A percentile compares a stretch with the other conserved stretches of the same genome.
phyloP scores from a whole-genome alignment of 2,329 filamentous ascomycete genomes.

The Chaetomium globosum region DNA sequence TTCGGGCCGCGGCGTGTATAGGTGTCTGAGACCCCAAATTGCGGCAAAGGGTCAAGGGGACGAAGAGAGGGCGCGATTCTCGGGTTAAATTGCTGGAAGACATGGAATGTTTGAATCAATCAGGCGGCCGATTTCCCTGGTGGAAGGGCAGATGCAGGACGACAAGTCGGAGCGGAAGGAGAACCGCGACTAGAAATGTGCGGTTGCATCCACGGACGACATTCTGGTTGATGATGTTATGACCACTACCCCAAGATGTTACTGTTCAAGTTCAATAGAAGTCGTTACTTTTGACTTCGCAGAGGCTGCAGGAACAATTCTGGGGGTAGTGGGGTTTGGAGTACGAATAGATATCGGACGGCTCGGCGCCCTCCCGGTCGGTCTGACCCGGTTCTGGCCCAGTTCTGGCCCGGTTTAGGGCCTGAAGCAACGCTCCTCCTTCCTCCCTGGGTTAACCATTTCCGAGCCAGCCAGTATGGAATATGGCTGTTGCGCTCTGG shows the following conservation, averaged over 20 bases:
- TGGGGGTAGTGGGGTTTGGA: background rate
- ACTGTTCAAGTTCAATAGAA: conserved; percentile 2
- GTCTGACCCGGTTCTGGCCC: no score
- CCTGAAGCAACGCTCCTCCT: no score
- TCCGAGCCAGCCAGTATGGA: no score
- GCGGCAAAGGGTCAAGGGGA: conserved; percentile 10
- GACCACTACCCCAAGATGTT: background rate
- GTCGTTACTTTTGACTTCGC: background rate
- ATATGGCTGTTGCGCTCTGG: no score
- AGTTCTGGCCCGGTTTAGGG: no score
- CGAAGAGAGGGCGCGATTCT: conserved; percentile 30
- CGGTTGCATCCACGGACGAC: background rate
- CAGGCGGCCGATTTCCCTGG: background rate
- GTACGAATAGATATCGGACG: no score
- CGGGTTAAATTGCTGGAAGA: conserved; percentile 22
- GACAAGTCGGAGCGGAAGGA: background rate
- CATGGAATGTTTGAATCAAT: background rate
- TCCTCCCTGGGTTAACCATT: no score
- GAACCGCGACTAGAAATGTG: background rate
- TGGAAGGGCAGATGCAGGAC: background rate
- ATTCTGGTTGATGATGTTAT: background rate
- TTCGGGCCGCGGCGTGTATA: conserved; percentile 34
- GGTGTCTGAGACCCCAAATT: conserved; percentile 19
- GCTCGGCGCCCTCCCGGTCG: no score
- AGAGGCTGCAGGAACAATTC: background rate